Percentiles rank a stretch among this genome's conserved stretches.
Evolutionary conservation across 169 alveolate species (phyloP).

Genomic region (Plasmodium relictum): DNA sequence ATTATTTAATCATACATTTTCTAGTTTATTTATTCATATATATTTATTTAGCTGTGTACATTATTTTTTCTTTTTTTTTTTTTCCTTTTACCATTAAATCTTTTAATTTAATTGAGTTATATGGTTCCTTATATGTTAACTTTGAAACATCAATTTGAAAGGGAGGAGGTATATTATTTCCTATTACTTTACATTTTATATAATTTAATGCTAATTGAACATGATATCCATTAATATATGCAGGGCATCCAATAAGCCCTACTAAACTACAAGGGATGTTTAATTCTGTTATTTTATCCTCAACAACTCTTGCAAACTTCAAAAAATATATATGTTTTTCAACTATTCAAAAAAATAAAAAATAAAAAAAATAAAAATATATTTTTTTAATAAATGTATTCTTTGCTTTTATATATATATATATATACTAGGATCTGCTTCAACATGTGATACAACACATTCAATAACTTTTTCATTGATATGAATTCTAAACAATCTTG

Average conservation of each 20-base stretch:
- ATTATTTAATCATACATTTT: neutral
- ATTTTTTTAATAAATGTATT: neutral
- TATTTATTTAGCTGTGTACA: neutral
- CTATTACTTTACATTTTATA: slow-evolving; percentile 88
- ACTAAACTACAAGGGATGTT: slow-evolving; percentile 86
- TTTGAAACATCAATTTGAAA: slow-evolving; percentile 88
- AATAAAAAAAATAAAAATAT: neutral
- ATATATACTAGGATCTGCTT: slow-evolving; percentile 83
- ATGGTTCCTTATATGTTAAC: slow-evolving; percentile 86
- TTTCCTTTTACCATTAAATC: slow-evolving; percentile 78
- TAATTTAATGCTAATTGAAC: slow-evolving; percentile 88
- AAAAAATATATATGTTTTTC: slow-evolving; percentile 87
- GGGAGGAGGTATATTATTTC: slow-evolving; percentile 88
- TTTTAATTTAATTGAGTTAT: slow-evolving; percentile 83
- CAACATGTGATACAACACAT: slow-evolving; percentile 86
- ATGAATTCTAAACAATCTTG: slow-evolving; percentile 83
- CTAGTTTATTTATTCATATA: neutral
- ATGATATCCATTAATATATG: slow-evolving; percentile 89
- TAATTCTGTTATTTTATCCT: slow-evolving; percentile 85
- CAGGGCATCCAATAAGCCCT: slow-evolving; percentile 91
- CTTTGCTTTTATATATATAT: neutral
- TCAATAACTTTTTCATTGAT: slow-evolving; percentile 77
- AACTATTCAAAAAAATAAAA: slow-evolving; percentile 33
- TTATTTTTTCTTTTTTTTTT: neutral
- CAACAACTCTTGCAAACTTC: slow-evolving; percentile 86